phyloP scores from a whole-genome alignment of 306 rosid species.

The Trifolium repens region DNA sequence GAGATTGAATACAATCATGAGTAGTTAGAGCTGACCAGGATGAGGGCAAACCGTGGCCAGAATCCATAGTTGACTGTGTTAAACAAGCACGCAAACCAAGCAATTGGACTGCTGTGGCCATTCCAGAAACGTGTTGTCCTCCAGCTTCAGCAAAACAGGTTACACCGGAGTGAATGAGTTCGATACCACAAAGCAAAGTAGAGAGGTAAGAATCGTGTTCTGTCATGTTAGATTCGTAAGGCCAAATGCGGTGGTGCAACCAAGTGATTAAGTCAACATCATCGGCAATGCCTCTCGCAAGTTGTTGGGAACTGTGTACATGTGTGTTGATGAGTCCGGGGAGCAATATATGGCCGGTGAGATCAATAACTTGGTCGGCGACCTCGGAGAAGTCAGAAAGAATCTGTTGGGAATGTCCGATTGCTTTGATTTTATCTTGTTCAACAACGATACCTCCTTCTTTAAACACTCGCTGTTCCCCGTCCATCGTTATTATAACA shows the following conservation, averaged over 20 bases:
- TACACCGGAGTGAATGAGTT: conserved; percentile 54
- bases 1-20: conserved; percentile 73
- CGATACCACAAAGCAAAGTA: conserved; percentile 79
- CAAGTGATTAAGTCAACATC: conserved; percentile 89
- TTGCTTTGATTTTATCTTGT: conserved; percentile 56
- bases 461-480: conserved; percentile 58
- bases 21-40: conserved; percentile 67
- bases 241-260: conserved; percentile 90
- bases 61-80: conserved; percentile 77
- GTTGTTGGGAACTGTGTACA: conserved; percentile 85
- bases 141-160: conserved; percentile 97
- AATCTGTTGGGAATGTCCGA: conserved; percentile 62
- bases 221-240: conserved; percentile 84
- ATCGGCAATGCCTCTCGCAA: conserved; percentile 88
- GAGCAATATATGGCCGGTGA: conserved; percentile 68
- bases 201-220: conserved; percentile 78
- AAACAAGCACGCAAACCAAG: conserved; percentile 89
- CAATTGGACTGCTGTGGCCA: conserved; percentile 72
- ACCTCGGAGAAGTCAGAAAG: conserved; percentile 52
- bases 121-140: conserved; percentile 78
- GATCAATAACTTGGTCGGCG: conserved; percentile 55
- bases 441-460: conserved; percentile 70
- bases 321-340: conserved; percentile 85
- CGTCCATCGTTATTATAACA: conserved; percentile 75
- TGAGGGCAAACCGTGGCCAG: conserved; percentile 76